A percentile compares a stretch with the other conserved stretches of the same genome.
Conservation (phyloP, 2,329 filamentous ascomycete genomes). For the Fusarium duplospermum region DNA sequence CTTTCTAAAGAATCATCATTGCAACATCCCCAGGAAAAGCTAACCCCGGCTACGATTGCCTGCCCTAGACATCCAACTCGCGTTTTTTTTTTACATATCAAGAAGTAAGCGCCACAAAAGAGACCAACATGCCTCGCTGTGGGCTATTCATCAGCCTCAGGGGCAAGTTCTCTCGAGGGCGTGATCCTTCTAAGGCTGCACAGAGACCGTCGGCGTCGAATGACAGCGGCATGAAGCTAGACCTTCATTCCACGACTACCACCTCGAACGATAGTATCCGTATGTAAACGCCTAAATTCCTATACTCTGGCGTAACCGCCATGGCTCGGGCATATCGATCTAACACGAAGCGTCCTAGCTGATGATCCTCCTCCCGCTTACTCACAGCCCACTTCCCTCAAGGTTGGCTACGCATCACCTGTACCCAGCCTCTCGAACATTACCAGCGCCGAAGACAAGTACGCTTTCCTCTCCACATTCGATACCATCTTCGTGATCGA, state of each 20-base stretch:
- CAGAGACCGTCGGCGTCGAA: background rate
- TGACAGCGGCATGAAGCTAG: background rate
- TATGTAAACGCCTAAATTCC: background rate
- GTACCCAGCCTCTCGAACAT: constrained; percentile 40
- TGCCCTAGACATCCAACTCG: background rate
- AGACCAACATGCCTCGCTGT: background rate
- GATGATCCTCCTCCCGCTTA: background rate
- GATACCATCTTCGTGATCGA: constrained; percentile 94
- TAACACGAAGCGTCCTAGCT: background rate
- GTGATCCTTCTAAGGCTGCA: background rate
- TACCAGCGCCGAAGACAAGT: constrained; percentile 70
- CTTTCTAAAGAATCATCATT: background rate
- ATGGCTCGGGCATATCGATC: background rate
- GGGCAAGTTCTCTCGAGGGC: background rate
- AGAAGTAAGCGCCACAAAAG: background rate
- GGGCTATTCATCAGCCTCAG: background rate
- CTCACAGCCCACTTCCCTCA: background rate
- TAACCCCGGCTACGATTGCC: background rate
- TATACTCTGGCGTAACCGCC: background rate
- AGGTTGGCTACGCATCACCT: background rate
- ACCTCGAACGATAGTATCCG: background rate
- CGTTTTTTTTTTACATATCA: background rate
- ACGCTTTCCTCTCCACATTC: constrained; percentile 81
- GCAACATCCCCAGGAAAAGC: background rate
- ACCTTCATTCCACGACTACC: background rate